Conservation (phyloP, 805 yeast genomes). For the Metschnikowia similis region DNA sequence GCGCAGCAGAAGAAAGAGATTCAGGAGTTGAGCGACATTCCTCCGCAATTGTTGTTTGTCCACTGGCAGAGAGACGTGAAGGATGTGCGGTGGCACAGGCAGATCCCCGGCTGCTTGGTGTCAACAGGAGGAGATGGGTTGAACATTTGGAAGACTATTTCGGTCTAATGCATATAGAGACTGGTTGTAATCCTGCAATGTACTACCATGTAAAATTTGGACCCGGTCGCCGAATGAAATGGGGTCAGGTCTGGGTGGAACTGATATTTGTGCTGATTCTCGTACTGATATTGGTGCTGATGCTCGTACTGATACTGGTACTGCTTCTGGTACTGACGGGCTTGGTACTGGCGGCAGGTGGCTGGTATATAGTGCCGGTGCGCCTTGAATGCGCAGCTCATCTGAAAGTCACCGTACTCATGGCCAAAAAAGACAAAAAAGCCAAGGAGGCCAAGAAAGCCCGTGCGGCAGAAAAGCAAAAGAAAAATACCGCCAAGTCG, state of each 20-base stretch:
- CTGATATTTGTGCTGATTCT: too few species aligned
- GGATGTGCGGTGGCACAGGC: constrained; percentile 97
- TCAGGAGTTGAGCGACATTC: constrained; percentile 80
- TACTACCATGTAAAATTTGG: neutral
- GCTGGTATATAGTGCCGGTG: too few species aligned
- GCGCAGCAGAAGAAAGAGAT: constrained; percentile 76
- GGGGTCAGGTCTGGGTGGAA: too few species aligned
- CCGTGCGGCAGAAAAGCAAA: constrained; percentile 74
- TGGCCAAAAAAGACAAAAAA: constrained; percentile 88
- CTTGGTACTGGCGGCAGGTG: too few species aligned
- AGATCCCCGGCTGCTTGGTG: constrained; percentile 92
- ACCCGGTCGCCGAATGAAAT: neutral
- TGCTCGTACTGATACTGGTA: too few species aligned
- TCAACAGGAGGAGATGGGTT: constrained; percentile 95
- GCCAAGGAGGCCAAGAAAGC: constrained; percentile 91
- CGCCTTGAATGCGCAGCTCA: neutral
- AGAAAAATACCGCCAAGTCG: constrained; percentile 71
- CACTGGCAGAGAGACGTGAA: constrained; percentile 98
- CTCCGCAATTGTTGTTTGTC: constrained; percentile 91
- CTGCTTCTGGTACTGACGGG: too few species aligned
- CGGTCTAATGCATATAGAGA: constrained; percentile 50
- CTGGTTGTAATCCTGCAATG: neutral
- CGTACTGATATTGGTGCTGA: too few species aligned
- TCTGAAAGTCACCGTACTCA: constrained; percentile 20
- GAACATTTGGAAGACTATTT: constrained; percentile 93